Evolutionary conservation across 2,329 filamentous ascomycete species (phyloP).

Genomic region (Ceratocystis eucalypticola): DNA sequence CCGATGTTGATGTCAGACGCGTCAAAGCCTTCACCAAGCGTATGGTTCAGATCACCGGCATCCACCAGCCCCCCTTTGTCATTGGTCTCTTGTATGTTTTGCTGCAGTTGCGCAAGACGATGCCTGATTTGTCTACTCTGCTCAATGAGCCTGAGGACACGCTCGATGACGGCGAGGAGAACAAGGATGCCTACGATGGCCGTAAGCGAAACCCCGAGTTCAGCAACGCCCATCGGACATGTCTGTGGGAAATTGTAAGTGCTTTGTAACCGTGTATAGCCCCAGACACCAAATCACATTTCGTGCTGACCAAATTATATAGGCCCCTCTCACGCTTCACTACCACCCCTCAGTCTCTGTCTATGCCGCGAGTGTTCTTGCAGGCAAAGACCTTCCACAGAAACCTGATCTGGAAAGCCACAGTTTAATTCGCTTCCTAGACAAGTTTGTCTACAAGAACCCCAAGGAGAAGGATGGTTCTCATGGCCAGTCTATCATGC

Average conservation of each 20-base stretch:
- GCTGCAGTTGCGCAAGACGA: constrained; percentile 62
- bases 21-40: constrained; percentile 95
- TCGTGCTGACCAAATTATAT: constrained; percentile 20
- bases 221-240: constrained; percentile 83
- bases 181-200: constrained; percentile 54
- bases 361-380: constrained; percentile 60
- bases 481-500: constrained; percentile 88
- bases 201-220: constrained; percentile 85
- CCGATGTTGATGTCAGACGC: constrained; percentile 76
- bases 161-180: constrained; percentile 49
- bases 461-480: constrained; percentile 56
- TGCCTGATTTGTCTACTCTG: constrained; percentile 67
- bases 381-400: constrained; percentile 55
- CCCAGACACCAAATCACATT: too few species aligned
- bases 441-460: constrained; percentile 96
- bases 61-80: constrained; percentile 86
- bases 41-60: constrained; percentile 68
- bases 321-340: constrained; percentile 58
- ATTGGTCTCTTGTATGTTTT: constrained; percentile 88
- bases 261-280: background rate
- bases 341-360: constrained; percentile 89
- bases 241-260: constrained; percentile 77
- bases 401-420: constrained; percentile 87
- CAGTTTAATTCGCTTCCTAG: constrained; percentile 86
- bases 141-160: constrained; percentile 64